Evolutionary conservation across 176 grass and related monocot species (phyloP).

Genomic region (Eragrostis curvula): DNA sequence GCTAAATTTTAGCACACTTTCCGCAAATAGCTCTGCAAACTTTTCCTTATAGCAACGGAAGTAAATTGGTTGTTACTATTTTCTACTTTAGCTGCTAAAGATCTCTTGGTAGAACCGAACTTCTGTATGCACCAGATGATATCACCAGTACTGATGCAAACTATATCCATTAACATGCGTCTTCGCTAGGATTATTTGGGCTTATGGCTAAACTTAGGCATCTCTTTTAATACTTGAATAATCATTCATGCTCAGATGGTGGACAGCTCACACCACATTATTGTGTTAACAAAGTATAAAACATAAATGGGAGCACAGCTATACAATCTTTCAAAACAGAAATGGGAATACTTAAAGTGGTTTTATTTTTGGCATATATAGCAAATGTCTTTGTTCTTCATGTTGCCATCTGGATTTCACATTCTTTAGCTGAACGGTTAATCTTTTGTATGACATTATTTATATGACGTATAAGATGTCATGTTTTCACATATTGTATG

Average conservation of each 20-base stretch:
- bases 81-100: constrained; percentile 15
- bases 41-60: background rate
- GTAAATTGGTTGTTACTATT: background rate
- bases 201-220: constrained; percentile 9
- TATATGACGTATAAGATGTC: background rate
- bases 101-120: constrained; percentile 6
- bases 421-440: background rate
- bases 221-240: background rate
- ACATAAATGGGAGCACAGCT: background rate
- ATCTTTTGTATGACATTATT: background rate
- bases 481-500: background rate
- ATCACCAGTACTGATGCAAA: background rate
- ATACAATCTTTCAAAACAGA: background rate
- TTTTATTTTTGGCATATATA: background rate
- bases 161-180: background rate
- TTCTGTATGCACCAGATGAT: background rate
- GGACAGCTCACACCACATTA: background rate
- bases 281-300: constrained; percentile 7
- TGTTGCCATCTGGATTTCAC: constrained; percentile 23
- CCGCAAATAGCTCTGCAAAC: background rate
- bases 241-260: background rate
- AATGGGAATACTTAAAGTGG: background rate
- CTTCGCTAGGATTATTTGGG: background rate
- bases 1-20: background rate
- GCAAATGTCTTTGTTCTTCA: background rate